phyloP scores from a whole-genome alignment of 73 alveolate species.

The Paramecium sonneborni region DNA sequence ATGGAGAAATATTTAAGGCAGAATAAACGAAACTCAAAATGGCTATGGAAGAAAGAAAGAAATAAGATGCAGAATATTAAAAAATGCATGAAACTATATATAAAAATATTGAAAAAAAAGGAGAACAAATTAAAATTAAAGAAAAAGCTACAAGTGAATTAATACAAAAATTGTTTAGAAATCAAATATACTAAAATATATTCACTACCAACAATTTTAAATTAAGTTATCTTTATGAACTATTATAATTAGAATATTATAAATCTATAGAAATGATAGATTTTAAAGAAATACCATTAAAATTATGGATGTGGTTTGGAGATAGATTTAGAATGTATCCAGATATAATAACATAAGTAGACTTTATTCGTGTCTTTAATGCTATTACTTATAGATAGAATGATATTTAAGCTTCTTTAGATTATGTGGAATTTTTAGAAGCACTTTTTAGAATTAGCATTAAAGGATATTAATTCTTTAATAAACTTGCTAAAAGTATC shows the following conservation, averaged over 20 bases:
- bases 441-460: constrained; percentile 33
- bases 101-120: constrained; percentile 16
- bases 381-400: neutral
- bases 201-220: neutral
- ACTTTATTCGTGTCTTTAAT: constrained; percentile 30
- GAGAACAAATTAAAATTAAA: neutral
- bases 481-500: neutral
- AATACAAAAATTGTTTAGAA: neutral
- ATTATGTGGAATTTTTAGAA: constrained; percentile 14
- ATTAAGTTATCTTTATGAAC: constrained; percentile 44
- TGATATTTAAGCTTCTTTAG: neutral
- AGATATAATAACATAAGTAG: neutral
- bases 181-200: neutral
- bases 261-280: neutral
- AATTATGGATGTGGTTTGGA: constrained; percentile 58
- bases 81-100: neutral
- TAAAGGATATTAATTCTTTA: constrained; percentile 43
- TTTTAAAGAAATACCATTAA: neutral
- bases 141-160: constrained; percentile 18
- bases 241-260: neutral
- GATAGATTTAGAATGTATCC: constrained; percentile 49
- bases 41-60: constrained; percentile 1
- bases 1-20: constrained; percentile 16
- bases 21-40: neutral
- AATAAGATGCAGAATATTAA: neutral